Evolutionary conservation across 441 rosid species (phyloP).

Genomic region (Eruca vesicaria): DNA sequence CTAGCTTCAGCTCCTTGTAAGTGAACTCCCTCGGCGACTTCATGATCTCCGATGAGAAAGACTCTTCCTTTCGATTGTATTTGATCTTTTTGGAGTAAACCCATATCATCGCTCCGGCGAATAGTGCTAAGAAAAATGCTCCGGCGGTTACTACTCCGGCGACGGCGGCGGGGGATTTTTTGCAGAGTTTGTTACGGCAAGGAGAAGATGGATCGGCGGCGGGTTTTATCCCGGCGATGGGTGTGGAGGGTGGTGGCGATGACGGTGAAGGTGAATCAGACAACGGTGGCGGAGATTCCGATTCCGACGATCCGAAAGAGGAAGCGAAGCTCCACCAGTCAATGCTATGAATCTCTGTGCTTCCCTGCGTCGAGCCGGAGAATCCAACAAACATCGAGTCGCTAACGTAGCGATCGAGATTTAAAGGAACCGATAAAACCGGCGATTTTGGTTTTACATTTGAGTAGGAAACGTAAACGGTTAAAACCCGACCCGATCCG

Average conservation of each 20-base stretch:
- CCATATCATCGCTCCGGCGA: conserved; percentile 76
- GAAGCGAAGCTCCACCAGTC: conserved; percentile 96
- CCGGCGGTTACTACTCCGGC: conserved; percentile 94
- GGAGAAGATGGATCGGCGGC: conserved; percentile 43
- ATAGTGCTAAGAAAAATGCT: conserved; percentile 76
- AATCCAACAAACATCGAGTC: conserved; percentile 96
- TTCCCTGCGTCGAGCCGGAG: conserved; percentile 95
- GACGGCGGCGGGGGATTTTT: conserved; percentile 83
- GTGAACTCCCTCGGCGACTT: conserved; percentile 88
- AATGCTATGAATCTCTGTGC: conserved; percentile 87
- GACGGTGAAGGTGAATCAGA: conserved; percentile 63
- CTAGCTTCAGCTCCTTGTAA: conserved; percentile 76
- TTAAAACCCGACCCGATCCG: conserved; percentile 43
- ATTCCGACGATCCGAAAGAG: conserved; percentile 45
- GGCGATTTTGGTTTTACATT: conserved; percentile 79
- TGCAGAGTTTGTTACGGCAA: conserved; percentile 83
- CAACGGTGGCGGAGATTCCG: conserved; percentile 52
- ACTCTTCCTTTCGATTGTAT: conserved; percentile 49
- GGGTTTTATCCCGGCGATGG: conserved; percentile 40
- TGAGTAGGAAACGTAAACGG: conserved; percentile 72
- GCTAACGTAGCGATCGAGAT: conserved; percentile 70
- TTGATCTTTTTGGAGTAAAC: conserved; percentile 59
- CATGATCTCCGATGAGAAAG: conserved; percentile 71
- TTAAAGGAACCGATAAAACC: conserved; percentile 51
- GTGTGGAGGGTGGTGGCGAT: conserved; percentile 36